Evolutionary conservation across 768 basidiomycete species (phyloP).

Genomic region (Trametes villosa): DNA sequence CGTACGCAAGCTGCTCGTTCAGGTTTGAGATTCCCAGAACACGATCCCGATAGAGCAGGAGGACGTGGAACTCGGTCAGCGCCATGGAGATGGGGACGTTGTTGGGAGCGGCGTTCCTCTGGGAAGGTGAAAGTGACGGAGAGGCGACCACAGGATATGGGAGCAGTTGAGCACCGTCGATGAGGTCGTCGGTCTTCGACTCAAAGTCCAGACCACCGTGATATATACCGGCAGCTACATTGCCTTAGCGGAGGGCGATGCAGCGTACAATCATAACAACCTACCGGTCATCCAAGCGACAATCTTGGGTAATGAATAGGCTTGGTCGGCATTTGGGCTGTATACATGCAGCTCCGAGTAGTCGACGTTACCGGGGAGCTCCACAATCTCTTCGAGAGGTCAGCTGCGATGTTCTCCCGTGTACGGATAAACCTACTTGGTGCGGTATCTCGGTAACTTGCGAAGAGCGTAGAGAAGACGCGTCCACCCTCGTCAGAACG

Average conservation of each 20-base stretch:
- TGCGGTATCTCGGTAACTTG: constrained; percentile 70
- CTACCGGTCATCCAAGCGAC: constrained; percentile 93
- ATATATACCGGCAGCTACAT: constrained; percentile 83
- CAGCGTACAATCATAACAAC: constrained; percentile 23
- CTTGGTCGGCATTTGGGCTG: constrained; percentile 70
- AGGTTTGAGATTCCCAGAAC: constrained; percentile 79
- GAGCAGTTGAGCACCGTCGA: constrained; percentile 77
- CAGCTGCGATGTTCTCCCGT: constrained; percentile 17
- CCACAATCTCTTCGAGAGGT: constrained; percentile 74
- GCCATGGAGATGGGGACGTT: constrained; percentile 75
- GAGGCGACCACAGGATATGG: constrained; percentile 63
- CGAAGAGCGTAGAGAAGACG: constrained; percentile 76
- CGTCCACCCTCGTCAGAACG: constrained; percentile 76
- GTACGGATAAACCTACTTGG: constrained; percentile 66
- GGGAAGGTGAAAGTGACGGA: constrained; percentile 37
- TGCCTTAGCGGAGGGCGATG: constrained; percentile 5
- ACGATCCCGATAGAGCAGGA: constrained; percentile 81
- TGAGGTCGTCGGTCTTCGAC: constrained; percentile 68
- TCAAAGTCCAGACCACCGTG: constrained; percentile 79
- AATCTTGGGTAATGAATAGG: constrained; percentile 66
- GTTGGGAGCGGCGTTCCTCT: constrained; percentile 23
- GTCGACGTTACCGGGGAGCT: constrained; percentile 79
- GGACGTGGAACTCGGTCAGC: constrained; percentile 91
- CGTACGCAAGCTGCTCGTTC: constrained; percentile 81
- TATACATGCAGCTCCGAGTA: constrained; percentile 84